Evolutionary conservation across 2,329 filamentous ascomycete genomes (phyloP), one percentile per base, ranked within the genome.

Genomic region (Paecilomyces formosus): DNA sequence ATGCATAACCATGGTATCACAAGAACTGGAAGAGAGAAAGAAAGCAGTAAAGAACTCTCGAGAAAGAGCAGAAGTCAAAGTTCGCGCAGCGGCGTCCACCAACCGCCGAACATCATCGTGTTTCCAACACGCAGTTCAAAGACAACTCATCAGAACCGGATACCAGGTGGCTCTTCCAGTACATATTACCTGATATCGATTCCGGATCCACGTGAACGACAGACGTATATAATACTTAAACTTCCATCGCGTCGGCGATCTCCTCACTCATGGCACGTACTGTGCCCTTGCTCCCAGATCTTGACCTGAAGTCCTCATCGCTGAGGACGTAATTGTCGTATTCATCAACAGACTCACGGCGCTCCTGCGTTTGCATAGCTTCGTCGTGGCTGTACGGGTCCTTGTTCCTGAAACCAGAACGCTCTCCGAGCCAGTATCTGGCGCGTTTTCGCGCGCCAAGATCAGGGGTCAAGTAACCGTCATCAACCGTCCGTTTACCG

Each of bases 391-490:
- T 73, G 31, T 76, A 74, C 11, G 76, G 71, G 50, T 76, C 76
- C 51, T 73, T 73, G 55, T 76, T 71, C 30, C 74, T 69, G 56
- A 76, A 68, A 39, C 74, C 74, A 3, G 81, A 78, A 45, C 78
- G 81, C 61, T 90, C 86, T 50, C 92, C 91, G 3, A 97, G 82
- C 93, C 92, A 97, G 74, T 90, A 97, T 61, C 83, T 85, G 13
- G 91, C 90, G 53, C 92, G 87, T 78, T 97, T 97, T 66, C 84
- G 85, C 7, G 87, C 87, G 35, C 86, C 85, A 2, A 76, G 66
- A 61, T 80, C 77, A 2, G 82, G 77, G 15, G 78, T 81, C 18
- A 77, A 69, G 63, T 77, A 80, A 3, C 74, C 78, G 33, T 80
- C 78, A 31, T 80, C 78, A 53, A 79, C 77, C 24, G 72, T 73